These are phyloP conservation scores for Pythium rhizo-oryzae DNA, from an alignment of 352 stramenopile genomes.

Conservation along the genomic window DNA sequence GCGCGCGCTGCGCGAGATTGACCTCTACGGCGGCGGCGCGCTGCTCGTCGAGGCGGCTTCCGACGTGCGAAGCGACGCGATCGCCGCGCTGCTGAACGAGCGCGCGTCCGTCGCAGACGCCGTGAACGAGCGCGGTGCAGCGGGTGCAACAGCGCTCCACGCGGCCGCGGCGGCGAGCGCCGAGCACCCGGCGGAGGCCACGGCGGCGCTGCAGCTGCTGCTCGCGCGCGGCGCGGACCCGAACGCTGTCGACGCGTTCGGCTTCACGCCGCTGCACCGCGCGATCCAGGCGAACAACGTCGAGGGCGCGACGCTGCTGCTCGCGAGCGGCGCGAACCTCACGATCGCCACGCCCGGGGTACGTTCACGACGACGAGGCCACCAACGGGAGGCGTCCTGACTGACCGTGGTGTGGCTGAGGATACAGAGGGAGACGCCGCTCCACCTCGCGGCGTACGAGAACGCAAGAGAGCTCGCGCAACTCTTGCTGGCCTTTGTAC, in stretches of 20 bases:
- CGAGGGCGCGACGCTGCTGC: constrained; percentile 35
- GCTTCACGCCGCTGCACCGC: constrained; percentile 41
- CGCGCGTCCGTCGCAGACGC: neutral
- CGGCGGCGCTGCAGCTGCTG: constrained; percentile 27
- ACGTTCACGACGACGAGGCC: too few relatives aligned
- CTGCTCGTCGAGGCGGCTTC: constrained; percentile 27
- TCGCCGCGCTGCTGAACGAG: constrained; percentile 33
- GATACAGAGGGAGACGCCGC: constrained; percentile 29
- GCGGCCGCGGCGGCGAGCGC: constrained; percentile 15
- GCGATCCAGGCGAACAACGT: constrained; percentile 32
- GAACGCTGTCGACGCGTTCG: constrained; percentile 35
- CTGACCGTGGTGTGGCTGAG: constrained; percentile 1
- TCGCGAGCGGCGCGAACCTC: constrained; percentile 34
- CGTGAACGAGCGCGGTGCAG: constrained; percentile 22
- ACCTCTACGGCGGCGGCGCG: constrained; percentile 29
- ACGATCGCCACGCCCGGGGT: constrained; percentile 34
- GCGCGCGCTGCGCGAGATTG: constrained; percentile 20
- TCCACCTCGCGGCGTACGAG: constrained; percentile 41
- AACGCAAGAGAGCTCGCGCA: constrained; percentile 37
- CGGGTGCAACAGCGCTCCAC: constrained; percentile 34
- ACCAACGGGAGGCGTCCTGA: too few relatives aligned
- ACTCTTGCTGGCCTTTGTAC: constrained; percentile 37
- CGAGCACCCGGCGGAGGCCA: constrained; percentile 5
- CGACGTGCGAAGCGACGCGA: constrained; percentile 16
- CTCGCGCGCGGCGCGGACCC: constrained; percentile 30